Conservation (phyloP, 2,329 filamentous ascomycete species). For the Alternaria incomplexa region DNA sequence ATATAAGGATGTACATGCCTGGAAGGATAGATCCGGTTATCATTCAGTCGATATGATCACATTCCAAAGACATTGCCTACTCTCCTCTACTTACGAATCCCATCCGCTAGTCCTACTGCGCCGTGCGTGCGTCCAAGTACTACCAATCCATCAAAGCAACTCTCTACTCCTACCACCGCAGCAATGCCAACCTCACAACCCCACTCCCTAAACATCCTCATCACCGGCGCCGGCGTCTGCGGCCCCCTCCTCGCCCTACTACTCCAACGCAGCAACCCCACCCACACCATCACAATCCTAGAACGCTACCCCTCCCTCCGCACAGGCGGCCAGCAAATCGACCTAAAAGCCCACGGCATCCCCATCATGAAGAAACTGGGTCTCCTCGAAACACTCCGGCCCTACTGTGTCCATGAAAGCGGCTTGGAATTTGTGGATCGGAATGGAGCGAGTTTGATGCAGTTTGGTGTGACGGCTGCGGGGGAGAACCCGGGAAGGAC, state of each 20-base stretch:
- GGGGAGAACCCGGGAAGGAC: constrained; percentile 37
- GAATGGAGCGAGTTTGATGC: constrained; percentile 20
- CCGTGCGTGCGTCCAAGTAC: background rate
- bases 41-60: no score
- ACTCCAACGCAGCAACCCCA: constrained; percentile 52
- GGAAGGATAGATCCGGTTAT: background rate
- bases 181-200: background rate
- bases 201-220: constrained; percentile 32
- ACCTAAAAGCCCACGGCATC: constrained; percentile 53
- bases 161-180: background rate
- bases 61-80: no score
- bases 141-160: background rate
- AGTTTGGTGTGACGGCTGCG: constrained; percentile 42
- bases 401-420: constrained; percentile 44
- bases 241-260: constrained; percentile 56
- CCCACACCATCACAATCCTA: constrained; percentile 49
- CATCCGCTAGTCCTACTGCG: background rate
- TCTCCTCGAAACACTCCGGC: constrained; percentile 44
- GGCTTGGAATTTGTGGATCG: constrained; percentile 47
- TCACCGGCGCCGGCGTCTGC: constrained; percentile 35
- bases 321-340: constrained; percentile 53
- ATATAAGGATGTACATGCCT: background rate
- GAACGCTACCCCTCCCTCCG: constrained; percentile 54
- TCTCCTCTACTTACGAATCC: no score
- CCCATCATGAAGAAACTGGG: constrained; percentile 51